Percentiles rank a stretch among this genome's conserved stretches.
phyloP scores from a whole-genome alignment of 2,329 filamentous ascomycete species.

The Colletotrichum sp. region DNA sequence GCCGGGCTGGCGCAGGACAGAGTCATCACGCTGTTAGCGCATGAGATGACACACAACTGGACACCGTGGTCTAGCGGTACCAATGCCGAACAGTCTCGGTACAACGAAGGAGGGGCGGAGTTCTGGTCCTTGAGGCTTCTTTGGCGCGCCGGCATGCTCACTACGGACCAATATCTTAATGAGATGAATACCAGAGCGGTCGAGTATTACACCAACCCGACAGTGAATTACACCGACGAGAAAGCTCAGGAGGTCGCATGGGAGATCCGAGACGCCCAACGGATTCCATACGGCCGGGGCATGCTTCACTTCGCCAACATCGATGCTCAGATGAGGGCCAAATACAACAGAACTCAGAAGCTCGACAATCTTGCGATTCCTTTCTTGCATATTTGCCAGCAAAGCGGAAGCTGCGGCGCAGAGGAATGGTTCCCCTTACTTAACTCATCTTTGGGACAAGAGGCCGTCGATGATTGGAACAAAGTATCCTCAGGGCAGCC shows the following conservation, averaged over 20 bases:
- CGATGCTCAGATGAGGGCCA: neutral
- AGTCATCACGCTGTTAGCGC: neutral
- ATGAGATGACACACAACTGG: constrained; percentile 7
- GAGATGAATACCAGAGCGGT: neutral
- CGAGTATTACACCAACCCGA: neutral
- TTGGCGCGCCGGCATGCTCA: neutral
- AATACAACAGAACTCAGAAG: neutral
- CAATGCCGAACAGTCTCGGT: neutral
- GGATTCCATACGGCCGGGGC: neutral
- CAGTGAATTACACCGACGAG: neutral
- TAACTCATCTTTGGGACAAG: neutral
- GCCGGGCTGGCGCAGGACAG: neutral
- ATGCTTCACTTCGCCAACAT: neutral
- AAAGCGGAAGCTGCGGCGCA: neutral
- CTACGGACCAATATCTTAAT: neutral
- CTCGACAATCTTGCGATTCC: neutral
- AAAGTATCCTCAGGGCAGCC: neutral
- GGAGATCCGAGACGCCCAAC: neutral
- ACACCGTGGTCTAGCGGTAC: neutral
- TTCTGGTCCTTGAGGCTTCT: constrained; percentile 5
- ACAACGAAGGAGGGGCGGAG: constrained; percentile 2
- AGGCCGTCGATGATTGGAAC: constrained; percentile 1
- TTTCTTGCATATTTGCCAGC: neutral
- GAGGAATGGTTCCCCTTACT: neutral
- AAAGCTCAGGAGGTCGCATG: neutral